phyloP scores from a whole-genome alignment of 805 yeast genomes.

The Yamadazyma akitaensis region DNA sequence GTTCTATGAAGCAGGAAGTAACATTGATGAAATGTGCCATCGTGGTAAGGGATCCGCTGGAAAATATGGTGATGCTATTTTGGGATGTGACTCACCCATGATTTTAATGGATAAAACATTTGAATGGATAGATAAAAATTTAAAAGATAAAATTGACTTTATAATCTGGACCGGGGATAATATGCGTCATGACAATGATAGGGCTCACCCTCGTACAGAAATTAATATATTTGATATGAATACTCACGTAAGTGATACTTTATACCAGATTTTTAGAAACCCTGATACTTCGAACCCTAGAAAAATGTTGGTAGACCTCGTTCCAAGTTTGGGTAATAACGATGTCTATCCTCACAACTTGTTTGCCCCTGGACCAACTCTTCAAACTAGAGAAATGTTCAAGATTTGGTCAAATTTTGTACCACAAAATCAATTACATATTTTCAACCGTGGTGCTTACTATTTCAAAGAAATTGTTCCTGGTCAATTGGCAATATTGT shows the following conservation, averaged over 20 bases:
- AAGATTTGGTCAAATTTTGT: slow-evolving; percentile 70
- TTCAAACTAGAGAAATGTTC: slow-evolving; percentile 75
- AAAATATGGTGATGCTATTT: slow-evolving; percentile 67
- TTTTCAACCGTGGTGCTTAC: slow-evolving; percentile 72
- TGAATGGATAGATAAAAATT: slow-evolving; percentile 59
- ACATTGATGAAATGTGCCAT: slow-evolving; percentile 55
- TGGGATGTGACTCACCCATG: slow-evolving; percentile 77
- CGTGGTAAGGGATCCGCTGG: slow-evolving; percentile 53
- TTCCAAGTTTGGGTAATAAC: slow-evolving; percentile 81
- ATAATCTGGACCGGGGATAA: slow-evolving; percentile 92
- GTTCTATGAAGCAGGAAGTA: slow-evolving; percentile 51
- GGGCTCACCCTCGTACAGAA: slow-evolving; percentile 72
- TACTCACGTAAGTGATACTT: slow-evolving; percentile 48
- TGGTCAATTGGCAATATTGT: slow-evolving; percentile 68
- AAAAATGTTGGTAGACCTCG: slow-evolving; percentile 42
- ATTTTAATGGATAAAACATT: slow-evolving; percentile 59
- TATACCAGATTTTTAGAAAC: slow-evolving; percentile 53
- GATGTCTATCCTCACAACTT: slow-evolving; percentile 88
- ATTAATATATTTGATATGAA: slow-evolving; percentile 68
- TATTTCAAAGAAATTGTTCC: slow-evolving; percentile 79
- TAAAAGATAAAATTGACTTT: slow-evolving; percentile 77
- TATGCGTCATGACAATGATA: slow-evolving; percentile 79
- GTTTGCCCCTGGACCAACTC: slow-evolving; percentile 84
- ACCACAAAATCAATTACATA: slow-evolving; percentile 74
- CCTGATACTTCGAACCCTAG: slow-evolving; percentile 43